Conservation (phyloP, 2,329 filamentous ascomycete species). For the Ophiostoma montium region DNA sequence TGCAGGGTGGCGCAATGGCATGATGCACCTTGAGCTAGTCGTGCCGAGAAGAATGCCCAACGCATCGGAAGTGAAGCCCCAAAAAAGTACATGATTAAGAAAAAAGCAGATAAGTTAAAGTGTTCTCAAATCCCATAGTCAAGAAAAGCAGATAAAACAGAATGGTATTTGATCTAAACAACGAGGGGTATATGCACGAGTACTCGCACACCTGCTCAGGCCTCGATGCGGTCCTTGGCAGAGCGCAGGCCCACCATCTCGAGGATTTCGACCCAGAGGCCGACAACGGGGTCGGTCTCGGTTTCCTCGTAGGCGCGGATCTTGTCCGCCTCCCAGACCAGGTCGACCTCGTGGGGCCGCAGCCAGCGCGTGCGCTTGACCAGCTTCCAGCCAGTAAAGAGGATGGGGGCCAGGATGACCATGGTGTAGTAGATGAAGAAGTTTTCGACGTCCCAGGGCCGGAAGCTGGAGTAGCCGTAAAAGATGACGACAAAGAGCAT, state of each 20-base stretch:
- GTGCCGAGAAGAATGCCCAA: too few species aligned
- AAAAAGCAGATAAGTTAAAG: too few species aligned
- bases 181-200: too few species aligned
- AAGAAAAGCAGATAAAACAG: too few species aligned
- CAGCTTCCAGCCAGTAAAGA: conserved; percentile 50
- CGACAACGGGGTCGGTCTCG: conserved; percentile 10
- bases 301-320: conserved; percentile 25
- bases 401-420: conserved; percentile 36
- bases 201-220: neutral
- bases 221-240: neutral
- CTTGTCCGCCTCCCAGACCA: conserved; percentile 15
- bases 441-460: conserved; percentile 30
- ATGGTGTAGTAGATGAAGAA: conserved; percentile 44
- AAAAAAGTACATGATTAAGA: too few species aligned
- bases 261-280: conserved; percentile 9
- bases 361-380: conserved; percentile 38
- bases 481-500: conserved; percentile 14
- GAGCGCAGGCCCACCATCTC: conserved; percentile 2
- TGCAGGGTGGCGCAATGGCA: too few species aligned
- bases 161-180: too few species aligned
- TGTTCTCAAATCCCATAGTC: too few species aligned
- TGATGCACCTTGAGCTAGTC: too few species aligned
- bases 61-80: too few species aligned
- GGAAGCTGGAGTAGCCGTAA: conserved; percentile 42
- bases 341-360: conserved; percentile 13